Percentiles rank a stretch among this genome's conserved stretches.
Evolutionary conservation across 441 rosid species (phyloP).

Genomic region (Pelargonium australe): DNA sequence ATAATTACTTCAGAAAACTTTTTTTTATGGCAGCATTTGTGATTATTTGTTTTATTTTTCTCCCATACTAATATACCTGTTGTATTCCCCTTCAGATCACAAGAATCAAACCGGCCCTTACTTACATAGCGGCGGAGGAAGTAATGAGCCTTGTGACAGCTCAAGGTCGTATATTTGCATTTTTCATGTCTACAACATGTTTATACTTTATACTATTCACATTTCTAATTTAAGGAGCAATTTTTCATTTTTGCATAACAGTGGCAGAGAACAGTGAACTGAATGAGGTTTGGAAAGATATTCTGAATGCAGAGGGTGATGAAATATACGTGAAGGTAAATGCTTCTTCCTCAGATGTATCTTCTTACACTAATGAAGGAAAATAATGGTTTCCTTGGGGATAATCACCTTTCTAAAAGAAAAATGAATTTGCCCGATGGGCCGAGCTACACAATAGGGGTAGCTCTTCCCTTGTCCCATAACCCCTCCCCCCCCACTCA

Average conservation of each 20-base stretch:
- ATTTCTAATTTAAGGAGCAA: constrained; percentile 13
- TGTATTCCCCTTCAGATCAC: constrained; percentile 47
- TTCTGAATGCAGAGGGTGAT: constrained; percentile 87
- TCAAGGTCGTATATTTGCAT: constrained; percentile 50
- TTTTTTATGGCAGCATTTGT: constrained; percentile 12
- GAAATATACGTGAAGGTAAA: constrained; percentile 88
- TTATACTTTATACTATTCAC: neutral
- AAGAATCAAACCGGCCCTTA: constrained; percentile 73
- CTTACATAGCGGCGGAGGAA: constrained; percentile 87
- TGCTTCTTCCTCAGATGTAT: neutral
- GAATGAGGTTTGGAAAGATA: constrained; percentile 93
- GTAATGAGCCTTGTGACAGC: constrained; percentile 96
- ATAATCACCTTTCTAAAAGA: too few relatives aligned
- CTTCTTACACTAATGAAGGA: too few relatives aligned
- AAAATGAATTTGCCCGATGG: too few relatives aligned
- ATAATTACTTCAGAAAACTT: constrained; percentile 11
- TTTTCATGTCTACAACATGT: constrained; percentile 8
- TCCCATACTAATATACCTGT: constrained; percentile 16
- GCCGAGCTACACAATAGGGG: too few relatives aligned
- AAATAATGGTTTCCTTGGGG: too few relatives aligned
- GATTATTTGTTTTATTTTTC: neutral
- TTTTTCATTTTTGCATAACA: constrained; percentile 26
- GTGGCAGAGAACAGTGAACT: constrained; percentile 77
- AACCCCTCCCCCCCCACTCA: too few relatives aligned
- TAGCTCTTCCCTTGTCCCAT: too few relatives aligned